Evolutionary conservation across 306 rosid species (phyloP).

Genomic region (Datisca glomerata): DNA sequence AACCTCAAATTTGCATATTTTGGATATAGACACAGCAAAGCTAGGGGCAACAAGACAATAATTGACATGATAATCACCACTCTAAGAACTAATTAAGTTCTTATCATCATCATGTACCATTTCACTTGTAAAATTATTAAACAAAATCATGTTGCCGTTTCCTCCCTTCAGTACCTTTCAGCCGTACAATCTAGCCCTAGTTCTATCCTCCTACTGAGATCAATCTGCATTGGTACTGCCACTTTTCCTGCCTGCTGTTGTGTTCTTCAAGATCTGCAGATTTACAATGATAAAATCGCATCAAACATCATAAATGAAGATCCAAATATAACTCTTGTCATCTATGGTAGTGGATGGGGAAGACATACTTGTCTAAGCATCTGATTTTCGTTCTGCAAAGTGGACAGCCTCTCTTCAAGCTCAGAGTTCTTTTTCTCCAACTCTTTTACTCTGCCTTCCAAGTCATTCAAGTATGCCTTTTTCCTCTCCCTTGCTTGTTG

Average conservation of each 20-base stretch:
- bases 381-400: slow-evolving; percentile 94
- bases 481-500: slow-evolving; percentile 99
- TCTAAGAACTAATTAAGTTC: too few relatives aligned
- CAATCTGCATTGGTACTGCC: background rate
- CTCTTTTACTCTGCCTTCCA: slow-evolving; percentile 65
- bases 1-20: too few relatives aligned
- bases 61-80: too few relatives aligned
- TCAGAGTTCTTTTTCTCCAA: slow-evolving; percentile 79
- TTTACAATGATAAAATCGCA: background rate
- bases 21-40: too few relatives aligned
- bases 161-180: background rate
- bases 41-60: too few relatives aligned
- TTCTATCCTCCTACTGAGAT: background rate
- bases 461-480: slow-evolving; percentile 73
- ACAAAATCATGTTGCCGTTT: too few relatives aligned
- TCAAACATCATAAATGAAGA: background rate
- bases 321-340: too few relatives aligned
- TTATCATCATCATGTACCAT: too few relatives aligned
- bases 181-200: background rate
- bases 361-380: slow-evolving; percentile 88
- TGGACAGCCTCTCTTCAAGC: slow-evolving; percentile 72
- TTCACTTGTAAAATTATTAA: too few relatives aligned
- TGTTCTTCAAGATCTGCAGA: slow-evolving; percentile 18
- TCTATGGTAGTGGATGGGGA: background rate
- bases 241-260: slow-evolving; percentile 9